A percentile compares a stretch with the other conserved stretches of the same genome.
Conservation (phyloP, 306 rosid genomes). For the Casuarina equisetifolia region DNA sequence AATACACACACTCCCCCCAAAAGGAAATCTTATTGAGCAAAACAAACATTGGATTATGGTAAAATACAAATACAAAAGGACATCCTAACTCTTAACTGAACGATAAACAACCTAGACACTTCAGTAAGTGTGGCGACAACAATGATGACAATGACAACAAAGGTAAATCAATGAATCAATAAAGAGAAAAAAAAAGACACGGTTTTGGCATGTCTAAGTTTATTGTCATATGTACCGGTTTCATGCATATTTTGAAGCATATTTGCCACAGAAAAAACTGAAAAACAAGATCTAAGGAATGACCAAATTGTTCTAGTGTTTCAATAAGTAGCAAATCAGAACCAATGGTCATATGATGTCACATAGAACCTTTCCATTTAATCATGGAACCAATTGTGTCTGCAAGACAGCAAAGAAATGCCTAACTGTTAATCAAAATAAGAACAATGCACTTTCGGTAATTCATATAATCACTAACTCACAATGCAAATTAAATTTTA, state of each 20-base stretch:
- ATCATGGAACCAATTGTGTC: background rate
- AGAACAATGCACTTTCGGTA: background rate
- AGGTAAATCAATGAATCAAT: background rate
- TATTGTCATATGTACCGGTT: background rate
- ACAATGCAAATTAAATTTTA: background rate
- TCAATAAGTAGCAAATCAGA: background rate
- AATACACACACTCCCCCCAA: background rate
- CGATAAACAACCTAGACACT: background rate
- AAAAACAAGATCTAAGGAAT: background rate
- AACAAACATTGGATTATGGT: background rate
- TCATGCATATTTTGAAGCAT: background rate
- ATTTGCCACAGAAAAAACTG: background rate
- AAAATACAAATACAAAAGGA: background rate
- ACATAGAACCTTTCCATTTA: background rate
- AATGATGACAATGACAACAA: background rate
- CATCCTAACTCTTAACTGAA: background rate
- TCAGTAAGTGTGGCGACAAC: background rate
- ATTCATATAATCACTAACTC: background rate
- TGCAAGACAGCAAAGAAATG: background rate
- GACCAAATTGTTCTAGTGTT: background rate
- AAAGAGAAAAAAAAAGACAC: background rate
- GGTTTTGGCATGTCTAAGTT: background rate
- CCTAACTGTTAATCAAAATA: background rate
- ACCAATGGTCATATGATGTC: background rate
- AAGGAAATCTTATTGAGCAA: background rate